These are phyloP conservation scores for Gnaphalium uliginosum DNA, from an alignment of 129 eudicot genomes.

Conservation along the genomic window DNA sequence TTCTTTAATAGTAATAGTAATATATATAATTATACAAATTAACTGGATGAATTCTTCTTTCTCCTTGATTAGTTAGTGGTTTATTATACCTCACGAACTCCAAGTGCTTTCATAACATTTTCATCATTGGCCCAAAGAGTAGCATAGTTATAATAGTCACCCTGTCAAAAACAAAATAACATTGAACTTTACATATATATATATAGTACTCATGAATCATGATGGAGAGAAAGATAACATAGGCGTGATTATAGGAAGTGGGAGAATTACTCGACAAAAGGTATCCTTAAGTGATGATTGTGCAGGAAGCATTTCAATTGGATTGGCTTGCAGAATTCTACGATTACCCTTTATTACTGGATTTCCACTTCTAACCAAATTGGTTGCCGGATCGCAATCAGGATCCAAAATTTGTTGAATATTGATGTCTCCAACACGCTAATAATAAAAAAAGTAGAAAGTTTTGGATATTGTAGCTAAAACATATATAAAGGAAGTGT, in stretches of 20 bases:
- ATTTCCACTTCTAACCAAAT: slow-evolving; percentile 30
- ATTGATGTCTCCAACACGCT: slow-evolving; percentile 33
- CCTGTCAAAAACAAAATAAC: slow-evolving; percentile 12
- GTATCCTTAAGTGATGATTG: slow-evolving; percentile 7
- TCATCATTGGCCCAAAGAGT: slow-evolving; percentile 26
- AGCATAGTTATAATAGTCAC: slow-evolving; percentile 12
- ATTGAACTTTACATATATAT: too few species aligned
- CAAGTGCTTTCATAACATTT: slow-evolving; percentile 23
- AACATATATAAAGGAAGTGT: too few species aligned
- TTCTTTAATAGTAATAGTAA: too few species aligned
- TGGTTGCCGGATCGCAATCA: slow-evolving; percentile 32
- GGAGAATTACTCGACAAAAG: slow-evolving; percentile 26
- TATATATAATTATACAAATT: background rate
- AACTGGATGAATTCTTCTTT: background rate
- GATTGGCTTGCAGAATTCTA: slow-evolving; percentile 4
- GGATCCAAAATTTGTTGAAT: slow-evolving; percentile 44
- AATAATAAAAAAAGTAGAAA: background rate
- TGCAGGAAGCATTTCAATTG: slow-evolving; percentile 22
- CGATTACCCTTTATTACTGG: slow-evolving; percentile 7
- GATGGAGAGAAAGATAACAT: background rate
- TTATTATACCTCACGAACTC: slow-evolving; percentile 11
- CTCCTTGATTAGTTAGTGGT: background rate
- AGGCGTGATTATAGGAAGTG: too few species aligned
- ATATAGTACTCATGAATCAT: too few species aligned
- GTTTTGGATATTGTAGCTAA: background rate